phyloP scores from a whole-genome alignment of 805 yeast species.

The Hemisphaericaspora nanyangensis region DNA sequence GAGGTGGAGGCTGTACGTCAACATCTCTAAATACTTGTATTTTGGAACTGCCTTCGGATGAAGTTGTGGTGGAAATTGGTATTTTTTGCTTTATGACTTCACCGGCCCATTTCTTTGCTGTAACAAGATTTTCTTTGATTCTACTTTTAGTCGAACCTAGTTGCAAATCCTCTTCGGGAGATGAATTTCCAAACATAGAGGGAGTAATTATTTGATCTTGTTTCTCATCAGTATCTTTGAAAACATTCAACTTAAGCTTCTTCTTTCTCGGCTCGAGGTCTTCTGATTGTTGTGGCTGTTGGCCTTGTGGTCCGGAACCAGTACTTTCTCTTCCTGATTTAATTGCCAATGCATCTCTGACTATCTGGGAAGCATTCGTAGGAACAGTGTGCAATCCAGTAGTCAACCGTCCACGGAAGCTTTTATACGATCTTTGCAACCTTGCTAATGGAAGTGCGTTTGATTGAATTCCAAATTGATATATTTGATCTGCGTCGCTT shows the following conservation, averaged over 20 bases:
- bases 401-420: conserved; percentile 37
- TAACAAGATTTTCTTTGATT: conserved; percentile 59
- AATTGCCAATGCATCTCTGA: conserved; percentile 23
- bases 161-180: conserved; percentile 32
- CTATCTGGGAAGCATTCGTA: not conserved
- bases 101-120: conserved; percentile 61
- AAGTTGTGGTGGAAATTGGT: not conserved
- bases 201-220: conserved; percentile 14
- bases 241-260: conserved; percentile 37
- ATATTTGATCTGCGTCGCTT: conserved; percentile 58
- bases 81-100: conserved; percentile 48
- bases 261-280: conserved; percentile 12
- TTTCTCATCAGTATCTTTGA: conserved; percentile 27
- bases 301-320: conserved; percentile 1
- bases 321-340: conserved; percentile 14
- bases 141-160: conserved; percentile 39
- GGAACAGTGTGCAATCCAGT: conserved; percentile 9
- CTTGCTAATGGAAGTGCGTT: conserved; percentile 61
- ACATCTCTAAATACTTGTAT: conserved; percentile 24
- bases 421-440: conserved; percentile 31
- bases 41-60: conserved; percentile 15
- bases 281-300: not conserved
- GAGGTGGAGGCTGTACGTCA: not conserved
- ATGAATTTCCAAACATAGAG: conserved; percentile 18
- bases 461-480: conserved; percentile 50